These are phyloP conservation scores for Leccinum truebloodii DNA, from an alignment of 768 basidiomycete genomes.

Conservation along the genomic window DNA sequence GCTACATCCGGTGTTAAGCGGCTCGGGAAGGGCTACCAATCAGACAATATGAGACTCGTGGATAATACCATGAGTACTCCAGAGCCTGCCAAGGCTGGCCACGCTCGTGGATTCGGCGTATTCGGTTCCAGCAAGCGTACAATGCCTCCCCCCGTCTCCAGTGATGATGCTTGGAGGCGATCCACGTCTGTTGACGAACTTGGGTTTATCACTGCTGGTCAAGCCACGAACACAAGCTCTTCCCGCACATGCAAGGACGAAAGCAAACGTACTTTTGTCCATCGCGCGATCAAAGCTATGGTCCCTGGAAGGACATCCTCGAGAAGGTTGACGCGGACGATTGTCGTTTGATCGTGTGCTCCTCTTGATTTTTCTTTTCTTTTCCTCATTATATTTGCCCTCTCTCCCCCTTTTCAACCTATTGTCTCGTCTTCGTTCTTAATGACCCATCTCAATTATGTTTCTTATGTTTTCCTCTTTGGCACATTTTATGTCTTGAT, in stretches of 20 bases:
- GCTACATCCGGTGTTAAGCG: conserved; percentile 80
- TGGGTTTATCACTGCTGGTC: conserved; percentile 49
- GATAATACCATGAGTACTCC: conserved; percentile 29
- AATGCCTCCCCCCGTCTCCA: conserved; percentile 76
- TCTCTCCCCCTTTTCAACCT: background rate
- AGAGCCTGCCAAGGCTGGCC: conserved; percentile 22
- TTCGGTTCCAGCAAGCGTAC: conserved; percentile 43
- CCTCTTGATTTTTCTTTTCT: background rate
- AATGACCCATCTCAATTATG: conserved; percentile 17
- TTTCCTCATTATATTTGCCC: background rate
- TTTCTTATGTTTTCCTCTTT: conserved; percentile 16
- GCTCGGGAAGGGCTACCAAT: conserved; percentile 80
- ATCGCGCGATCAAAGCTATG: conserved; percentile 75
- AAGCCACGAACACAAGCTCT: conserved; percentile 22
- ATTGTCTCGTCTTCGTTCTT: conserved; percentile 14
- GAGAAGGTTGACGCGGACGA: conserved; percentile 48
- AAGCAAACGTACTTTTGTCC: conserved; percentile 52
- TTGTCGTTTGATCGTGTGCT: conserved; percentile 23
- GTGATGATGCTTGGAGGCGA: conserved; percentile 51
- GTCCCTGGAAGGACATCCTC: conserved; percentile 63
- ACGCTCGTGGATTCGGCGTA: conserved; percentile 30
- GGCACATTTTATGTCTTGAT: conserved; percentile 7
- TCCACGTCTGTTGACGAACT: conserved; percentile 64
- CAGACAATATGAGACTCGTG: conserved; percentile 53
- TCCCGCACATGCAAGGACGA: conserved; percentile 37